phyloP scores from a whole-genome alignment of 257 asterid species.

The Fraxinus cuspidata region DNA sequence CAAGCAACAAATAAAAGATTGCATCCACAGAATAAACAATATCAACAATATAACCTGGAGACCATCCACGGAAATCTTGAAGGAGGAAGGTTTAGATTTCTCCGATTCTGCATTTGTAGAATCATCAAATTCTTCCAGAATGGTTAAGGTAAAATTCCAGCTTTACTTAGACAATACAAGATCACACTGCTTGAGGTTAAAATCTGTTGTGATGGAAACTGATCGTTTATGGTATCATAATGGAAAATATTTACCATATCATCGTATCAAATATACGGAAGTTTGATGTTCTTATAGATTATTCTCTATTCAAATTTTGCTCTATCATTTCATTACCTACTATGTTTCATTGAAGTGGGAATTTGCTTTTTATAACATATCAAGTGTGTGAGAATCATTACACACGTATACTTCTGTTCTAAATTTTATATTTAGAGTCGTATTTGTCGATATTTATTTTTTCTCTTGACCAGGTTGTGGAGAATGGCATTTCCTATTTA shows the following conservation, averaged over 20 bases:
- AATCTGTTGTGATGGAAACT: not conserved
- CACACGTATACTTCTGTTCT: not conserved
- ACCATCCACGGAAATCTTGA: conserved; percentile 80
- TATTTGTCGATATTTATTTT: not conserved
- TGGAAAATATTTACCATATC: not conserved
- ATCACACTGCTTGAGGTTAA: not conserved
- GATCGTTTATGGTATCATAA: not conserved
- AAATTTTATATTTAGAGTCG: not conserved
- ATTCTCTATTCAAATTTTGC: not conserved
- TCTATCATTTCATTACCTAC: not conserved
- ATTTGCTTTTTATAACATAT: too few relatives aligned
- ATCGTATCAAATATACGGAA: not conserved
- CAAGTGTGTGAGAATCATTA: not conserved
- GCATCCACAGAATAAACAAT: conserved; percentile 45
- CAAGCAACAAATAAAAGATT: conserved; percentile 60
- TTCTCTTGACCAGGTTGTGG: conserved; percentile 63
- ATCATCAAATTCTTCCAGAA: conserved; percentile 45
- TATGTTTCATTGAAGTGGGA: not conserved
- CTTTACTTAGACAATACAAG: not conserved
- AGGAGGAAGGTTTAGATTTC: conserved; percentile 82
- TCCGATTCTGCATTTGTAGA: conserved; percentile 47
- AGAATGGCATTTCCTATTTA: conserved; percentile 75
- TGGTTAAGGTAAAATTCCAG: conserved; percentile 55
- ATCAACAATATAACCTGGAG: conserved; percentile 80
- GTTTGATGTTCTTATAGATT: not conserved